These are phyloP conservation scores for Cytospora paraplurivora DNA, from an alignment of 2,329 filamentous ascomycete species.

Conservation along the genomic window DNA sequence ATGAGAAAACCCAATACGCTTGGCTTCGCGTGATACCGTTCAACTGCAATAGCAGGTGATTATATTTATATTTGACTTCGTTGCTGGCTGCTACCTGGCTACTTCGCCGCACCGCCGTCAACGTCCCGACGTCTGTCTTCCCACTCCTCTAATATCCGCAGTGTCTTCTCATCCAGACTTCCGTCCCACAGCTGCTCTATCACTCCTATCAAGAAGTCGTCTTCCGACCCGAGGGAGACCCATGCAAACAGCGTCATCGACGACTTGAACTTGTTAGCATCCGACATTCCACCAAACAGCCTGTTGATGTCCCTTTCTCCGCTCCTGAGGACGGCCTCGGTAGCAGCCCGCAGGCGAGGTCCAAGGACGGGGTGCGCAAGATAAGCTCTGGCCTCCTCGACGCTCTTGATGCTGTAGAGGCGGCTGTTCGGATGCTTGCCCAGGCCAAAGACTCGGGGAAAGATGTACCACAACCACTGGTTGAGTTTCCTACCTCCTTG, in stretches of 20 bases:
- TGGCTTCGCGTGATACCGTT: too few species aligned
- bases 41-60: too few species aligned
- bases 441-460: conserved; percentile 20
- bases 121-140: not conserved
- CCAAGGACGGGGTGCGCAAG: conserved; percentile 11
- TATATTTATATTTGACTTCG: not conserved
- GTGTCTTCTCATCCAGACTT: not conserved
- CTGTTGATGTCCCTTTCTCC: conserved; percentile 11
- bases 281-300: conserved; percentile 8
- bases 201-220: conserved; percentile 7
- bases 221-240: not conserved
- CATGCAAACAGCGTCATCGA: conserved; percentile 20
- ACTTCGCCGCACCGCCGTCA: not conserved
- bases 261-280: not conserved
- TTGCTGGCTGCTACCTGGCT: not conserved
- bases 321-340: conserved; percentile 6
- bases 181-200: conserved; percentile 6
- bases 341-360: not conserved
- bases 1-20: too few species aligned
- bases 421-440: conserved; percentile 14
- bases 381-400: conserved; percentile 18
- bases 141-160: conserved; percentile 3
- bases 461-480: conserved; percentile 11
- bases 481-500: not conserved
- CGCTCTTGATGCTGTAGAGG: conserved; percentile 13